Evolutionary conservation across 139 green algal genomes (phyloP).

Genomic region (Edaphochlamys debaryana): DNA sequence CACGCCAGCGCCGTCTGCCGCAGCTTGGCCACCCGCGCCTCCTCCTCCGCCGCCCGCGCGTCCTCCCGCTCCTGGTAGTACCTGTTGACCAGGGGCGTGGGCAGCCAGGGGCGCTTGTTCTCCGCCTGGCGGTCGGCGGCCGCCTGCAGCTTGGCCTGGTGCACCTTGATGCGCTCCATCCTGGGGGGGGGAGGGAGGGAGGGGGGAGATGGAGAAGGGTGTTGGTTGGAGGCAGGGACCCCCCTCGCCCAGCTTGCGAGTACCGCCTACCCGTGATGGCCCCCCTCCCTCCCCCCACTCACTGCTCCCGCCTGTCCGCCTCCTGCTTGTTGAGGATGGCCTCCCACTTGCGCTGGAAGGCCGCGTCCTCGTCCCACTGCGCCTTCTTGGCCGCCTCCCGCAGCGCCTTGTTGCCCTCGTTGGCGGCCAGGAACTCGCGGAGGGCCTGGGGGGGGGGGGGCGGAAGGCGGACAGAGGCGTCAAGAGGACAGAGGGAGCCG

Average conservation of each 20-base stretch:
- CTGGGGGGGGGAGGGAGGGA: not conserved
- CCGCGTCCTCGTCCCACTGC: constrained; percentile 45
- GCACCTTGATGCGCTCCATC: constrained; percentile 14
- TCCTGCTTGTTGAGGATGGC: constrained; percentile 55
- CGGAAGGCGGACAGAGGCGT: not conserved
- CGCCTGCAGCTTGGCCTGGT: constrained; percentile 34
- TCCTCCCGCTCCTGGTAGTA: constrained; percentile 50
- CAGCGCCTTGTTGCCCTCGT: constrained; percentile 47
- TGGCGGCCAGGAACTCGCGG: constrained; percentile 35
- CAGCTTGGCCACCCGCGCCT: not conserved
- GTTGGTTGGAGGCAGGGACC: not conserved
- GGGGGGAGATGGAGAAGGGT: not conserved
- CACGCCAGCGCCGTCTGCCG: not conserved
- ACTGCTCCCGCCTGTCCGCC: constrained; percentile 39
- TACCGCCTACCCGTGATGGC: not conserved
- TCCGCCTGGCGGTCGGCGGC: constrained; percentile 39
- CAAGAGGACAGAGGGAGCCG: not conserved
- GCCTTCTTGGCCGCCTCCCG: constrained; percentile 43
- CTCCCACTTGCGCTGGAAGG: constrained; percentile 29
- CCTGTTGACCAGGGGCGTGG: constrained; percentile 44
- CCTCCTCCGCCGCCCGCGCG: constrained; percentile 41
- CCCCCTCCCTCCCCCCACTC: constrained; percentile 3
- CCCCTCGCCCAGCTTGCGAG: not conserved
- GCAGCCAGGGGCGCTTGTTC: constrained; percentile 41
- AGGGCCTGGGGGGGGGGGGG: constrained; percentile 11